Evolutionary conservation across 305 asterid species (phyloP).

Genomic region (Fraxinus greggii): DNA sequence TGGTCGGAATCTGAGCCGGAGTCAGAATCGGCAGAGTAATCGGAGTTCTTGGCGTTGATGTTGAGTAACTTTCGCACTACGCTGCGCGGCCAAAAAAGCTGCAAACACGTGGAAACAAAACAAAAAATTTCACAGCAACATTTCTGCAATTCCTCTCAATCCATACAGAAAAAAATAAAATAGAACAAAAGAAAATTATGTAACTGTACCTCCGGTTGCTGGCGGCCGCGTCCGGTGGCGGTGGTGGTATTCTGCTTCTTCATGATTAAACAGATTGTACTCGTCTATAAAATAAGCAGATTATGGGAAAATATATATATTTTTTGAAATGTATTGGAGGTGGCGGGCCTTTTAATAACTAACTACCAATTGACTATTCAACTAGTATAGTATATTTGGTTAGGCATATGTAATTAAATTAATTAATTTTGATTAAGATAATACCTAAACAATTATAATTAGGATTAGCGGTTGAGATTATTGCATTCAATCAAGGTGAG

Average conservation of each 20-base stretch:
- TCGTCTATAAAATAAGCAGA: background rate
- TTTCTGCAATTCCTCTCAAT: conserved; percentile 55
- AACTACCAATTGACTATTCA: background rate
- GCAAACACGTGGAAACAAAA: conserved; percentile 82
- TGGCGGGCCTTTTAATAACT: background rate
- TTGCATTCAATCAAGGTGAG: background rate
- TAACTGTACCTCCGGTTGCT: conserved; percentile 37
- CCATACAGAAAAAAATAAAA: background rate
- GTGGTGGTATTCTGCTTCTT: conserved; percentile 12
- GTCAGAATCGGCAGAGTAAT: conserved; percentile 76
- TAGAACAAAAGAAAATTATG: background rate
- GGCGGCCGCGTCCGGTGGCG: conserved; percentile 13
- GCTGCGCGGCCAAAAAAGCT: conserved; percentile 82
- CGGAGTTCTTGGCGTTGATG: conserved; percentile 45
- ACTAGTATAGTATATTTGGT: background rate
- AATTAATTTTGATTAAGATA: background rate
- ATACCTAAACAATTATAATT: background rate
- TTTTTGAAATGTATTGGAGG: background rate
- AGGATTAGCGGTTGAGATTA: background rate
- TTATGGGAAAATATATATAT: background rate
- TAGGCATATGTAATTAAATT: background rate
- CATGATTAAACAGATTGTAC: conserved; percentile 5
- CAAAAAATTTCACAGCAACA: conserved; percentile 81
- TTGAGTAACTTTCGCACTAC: conserved; percentile 81
- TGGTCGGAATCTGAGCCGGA: conserved; percentile 54